Evolutionary conservation across 495 filamentous ascomycete genomes (phyloP).

Genomic region (Xylaria flabelliformis): DNA sequence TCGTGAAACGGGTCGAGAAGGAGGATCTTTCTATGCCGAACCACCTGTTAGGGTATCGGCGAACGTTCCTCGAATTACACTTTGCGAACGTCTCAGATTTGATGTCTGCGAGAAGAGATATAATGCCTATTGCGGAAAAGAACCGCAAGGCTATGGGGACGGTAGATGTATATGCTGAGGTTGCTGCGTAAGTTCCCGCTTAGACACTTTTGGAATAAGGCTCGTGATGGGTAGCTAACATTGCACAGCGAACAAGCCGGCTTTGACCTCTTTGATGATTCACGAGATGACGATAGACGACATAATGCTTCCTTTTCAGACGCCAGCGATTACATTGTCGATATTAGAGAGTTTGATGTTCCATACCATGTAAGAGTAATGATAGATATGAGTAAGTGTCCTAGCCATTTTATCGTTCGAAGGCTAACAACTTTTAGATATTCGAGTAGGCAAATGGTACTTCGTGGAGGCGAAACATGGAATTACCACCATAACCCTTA

Average conservation of each 20-base stretch:
- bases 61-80: slow-evolving; percentile 81
- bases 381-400: slow-evolving; percentile 81
- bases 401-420: neutral
- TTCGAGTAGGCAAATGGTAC: slow-evolving; percentile 98
- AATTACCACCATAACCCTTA: slow-evolving; percentile 74
- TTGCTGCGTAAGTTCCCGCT: slow-evolving; percentile 71
- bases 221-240: too few species aligned
- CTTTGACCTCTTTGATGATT: slow-evolving; percentile 95
- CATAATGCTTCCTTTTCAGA: slow-evolving; percentile 76
- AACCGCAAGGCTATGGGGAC: slow-evolving; percentile 93
- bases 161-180: slow-evolving; percentile 98
- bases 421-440: slow-evolving; percentile 63
- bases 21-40: slow-evolving; percentile 97
- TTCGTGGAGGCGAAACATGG: slow-evolving; percentile 94
- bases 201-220: too few species aligned
- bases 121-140: slow-evolving; percentile 93
- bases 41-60: slow-evolving; percentile 87
- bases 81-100: slow-evolving; percentile 90
- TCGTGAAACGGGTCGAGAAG: slow-evolving; percentile 77
- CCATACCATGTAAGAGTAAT: slow-evolving; percentile 98
- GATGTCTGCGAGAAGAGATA: slow-evolving; percentile 76
- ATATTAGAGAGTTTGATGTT: slow-evolving; percentile 99
- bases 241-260: slow-evolving; percentile 74
- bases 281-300: slow-evolving; percentile 83
- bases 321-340: slow-evolving; percentile 96